phyloP scores from a whole-genome alignment of 208 protist genomes.

The Plasmodiophora brassicae region DNA sequence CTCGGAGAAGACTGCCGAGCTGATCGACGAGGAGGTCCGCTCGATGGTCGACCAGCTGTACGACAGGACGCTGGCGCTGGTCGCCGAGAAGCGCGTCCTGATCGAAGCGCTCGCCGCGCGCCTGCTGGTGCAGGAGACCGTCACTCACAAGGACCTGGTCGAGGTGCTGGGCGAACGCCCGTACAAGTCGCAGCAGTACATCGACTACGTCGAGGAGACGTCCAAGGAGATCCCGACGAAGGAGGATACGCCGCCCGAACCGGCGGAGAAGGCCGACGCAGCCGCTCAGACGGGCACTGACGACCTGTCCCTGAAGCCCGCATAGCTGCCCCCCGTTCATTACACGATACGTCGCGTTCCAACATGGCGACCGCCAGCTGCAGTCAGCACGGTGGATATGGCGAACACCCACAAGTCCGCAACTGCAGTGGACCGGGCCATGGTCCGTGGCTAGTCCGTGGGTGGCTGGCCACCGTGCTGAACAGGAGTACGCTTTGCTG shows the following conservation, averaged over 20 bases:
- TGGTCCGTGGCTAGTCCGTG: not conserved
- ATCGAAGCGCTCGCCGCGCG: slow-evolving; percentile 46
- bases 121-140: slow-evolving; percentile 47
- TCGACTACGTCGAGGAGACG: slow-evolving; percentile 18
- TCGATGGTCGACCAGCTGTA: slow-evolving; percentile 69
- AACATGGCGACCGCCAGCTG: too few species aligned
- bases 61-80: slow-evolving; percentile 57
- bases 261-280: too few species aligned
- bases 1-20: slow-evolving; percentile 77
- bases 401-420: too few species aligned
- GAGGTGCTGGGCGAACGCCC: slow-evolving; percentile 31
- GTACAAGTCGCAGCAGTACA: slow-evolving; percentile 10
- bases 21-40: slow-evolving; percentile 79
- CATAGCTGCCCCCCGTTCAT: too few species aligned
- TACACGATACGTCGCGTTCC: too few species aligned
- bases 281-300: too few species aligned
- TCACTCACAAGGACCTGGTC: slow-evolving; percentile 23
- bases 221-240: not conserved
- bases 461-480: not conserved
- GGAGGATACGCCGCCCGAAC: not conserved
- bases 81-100: slow-evolving; percentile 46
- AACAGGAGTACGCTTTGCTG: not conserved
- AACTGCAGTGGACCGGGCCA: too few species aligned
- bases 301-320: too few species aligned
- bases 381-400: too few species aligned